Conservation (phyloP, 164 flowering plant genomes). For the Echeveria elegans region DNA sequence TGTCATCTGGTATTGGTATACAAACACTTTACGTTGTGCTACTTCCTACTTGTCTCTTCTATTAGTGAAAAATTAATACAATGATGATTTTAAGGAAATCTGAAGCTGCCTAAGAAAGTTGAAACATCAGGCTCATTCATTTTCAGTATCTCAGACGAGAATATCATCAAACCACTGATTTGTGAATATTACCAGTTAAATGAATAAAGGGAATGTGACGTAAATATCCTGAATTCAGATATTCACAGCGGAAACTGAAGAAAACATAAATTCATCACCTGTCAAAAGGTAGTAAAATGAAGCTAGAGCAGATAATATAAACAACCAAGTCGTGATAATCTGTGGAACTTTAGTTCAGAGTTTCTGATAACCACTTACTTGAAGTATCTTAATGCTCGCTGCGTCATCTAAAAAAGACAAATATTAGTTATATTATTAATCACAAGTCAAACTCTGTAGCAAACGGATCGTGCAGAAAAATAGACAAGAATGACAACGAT, state of each 20-base stretch:
- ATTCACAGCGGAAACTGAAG: neutral
- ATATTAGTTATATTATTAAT: neutral
- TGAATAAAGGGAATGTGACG: neutral
- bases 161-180: neutral
- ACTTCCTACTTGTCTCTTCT: neutral
- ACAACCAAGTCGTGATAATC: neutral
- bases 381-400: neutral
- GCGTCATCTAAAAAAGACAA: neutral
- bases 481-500: neutral
- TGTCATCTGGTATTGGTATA: neutral
- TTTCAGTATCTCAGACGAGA: neutral
- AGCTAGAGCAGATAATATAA: neutral
- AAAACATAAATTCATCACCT: neutral
- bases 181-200: neutral
- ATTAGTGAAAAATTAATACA: too few relatives aligned
- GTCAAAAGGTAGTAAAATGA: neutral
- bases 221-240: neutral
- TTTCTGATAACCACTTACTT: neutral
- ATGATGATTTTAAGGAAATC: neutral
- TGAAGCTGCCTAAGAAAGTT: too few relatives aligned
- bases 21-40: neutral
- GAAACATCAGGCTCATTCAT: neutral
- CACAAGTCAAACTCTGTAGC: slow-evolving; percentile 2
- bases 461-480: neutral
- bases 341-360: neutral